A percentile compares a stretch with the other conserved stretches of the same genome.
phyloP scores from a whole-genome alignment of 371 early-diverging fungal genomes.

The Saksenaea vasiformis region DNA sequence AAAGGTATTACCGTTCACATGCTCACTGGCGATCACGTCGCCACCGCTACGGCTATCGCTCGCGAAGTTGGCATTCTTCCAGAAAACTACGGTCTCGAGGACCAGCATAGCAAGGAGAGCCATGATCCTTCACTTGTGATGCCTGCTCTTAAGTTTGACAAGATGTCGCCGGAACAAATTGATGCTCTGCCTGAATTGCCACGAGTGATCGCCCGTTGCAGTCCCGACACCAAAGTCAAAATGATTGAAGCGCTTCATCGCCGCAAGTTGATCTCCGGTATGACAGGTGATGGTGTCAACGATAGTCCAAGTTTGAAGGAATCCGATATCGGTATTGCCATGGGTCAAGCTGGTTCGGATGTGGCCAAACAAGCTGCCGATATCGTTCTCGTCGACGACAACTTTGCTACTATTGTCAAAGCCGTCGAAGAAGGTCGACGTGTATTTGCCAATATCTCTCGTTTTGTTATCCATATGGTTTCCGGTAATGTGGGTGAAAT shows the following conservation, averaged over 20 bases:
- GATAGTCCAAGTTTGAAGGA: constrained; percentile 91
- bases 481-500: constrained; percentile 84
- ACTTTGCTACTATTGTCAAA: constrained; percentile 84
- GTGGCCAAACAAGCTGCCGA: constrained; percentile 92
- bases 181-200: constrained; percentile 82
- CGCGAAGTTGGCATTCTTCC: constrained; percentile 88
- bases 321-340: constrained; percentile 91
- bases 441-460: constrained; percentile 90
- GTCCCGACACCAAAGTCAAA: constrained; percentile 96
- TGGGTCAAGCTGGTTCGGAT: constrained; percentile 91
- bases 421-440: constrained; percentile 86
- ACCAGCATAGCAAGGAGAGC: constrained; percentile 7
- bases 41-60: constrained; percentile 94
- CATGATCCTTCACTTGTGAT: constrained; percentile 62
- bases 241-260: constrained; percentile 94
- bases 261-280: constrained; percentile 67
- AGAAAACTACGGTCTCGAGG: constrained; percentile 36
- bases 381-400: constrained; percentile 87
- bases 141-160: constrained; percentile 86
- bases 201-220: constrained; percentile 91
- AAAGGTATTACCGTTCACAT: constrained; percentile 83
- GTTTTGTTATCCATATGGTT: constrained; percentile 89
- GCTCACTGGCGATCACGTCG: constrained; percentile 95
- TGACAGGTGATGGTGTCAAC: constrained; percentile 94
- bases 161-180: constrained; percentile 77